Evolutionary conservation across 345 rosid genomes (phyloP).

Genomic region (Arabidopsis suecica): DNA sequence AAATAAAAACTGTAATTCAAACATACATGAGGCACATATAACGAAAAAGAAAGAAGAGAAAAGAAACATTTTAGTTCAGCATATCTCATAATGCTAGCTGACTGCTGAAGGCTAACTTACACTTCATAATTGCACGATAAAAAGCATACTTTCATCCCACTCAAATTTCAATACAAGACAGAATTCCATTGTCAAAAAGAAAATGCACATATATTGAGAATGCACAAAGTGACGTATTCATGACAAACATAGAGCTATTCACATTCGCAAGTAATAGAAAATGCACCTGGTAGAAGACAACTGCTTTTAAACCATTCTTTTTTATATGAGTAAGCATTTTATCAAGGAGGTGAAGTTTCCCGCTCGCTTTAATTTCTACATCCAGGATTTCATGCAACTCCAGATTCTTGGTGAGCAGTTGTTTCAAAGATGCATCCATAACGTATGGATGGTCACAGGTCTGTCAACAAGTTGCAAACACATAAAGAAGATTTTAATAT

Average conservation of each 20-base stretch:
- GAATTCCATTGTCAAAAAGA: slow-evolving; percentile 12
- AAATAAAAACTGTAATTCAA: slow-evolving; percentile 22
- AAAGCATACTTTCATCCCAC: slow-evolving; percentile 25
- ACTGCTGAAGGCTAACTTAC: slow-evolving; percentile 18
- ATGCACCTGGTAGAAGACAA: slow-evolving; percentile 87
- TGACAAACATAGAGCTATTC: slow-evolving; percentile 27
- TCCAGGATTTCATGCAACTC: slow-evolving; percentile 54
- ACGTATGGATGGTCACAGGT: slow-evolving; percentile 92
- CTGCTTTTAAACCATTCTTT: slow-evolving; percentile 60
- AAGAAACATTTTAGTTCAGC: slow-evolving; percentile 13
- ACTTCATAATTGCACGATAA: slow-evolving; percentile 32
- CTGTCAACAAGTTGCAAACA: slow-evolving; percentile 55
- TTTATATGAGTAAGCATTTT: slow-evolving; percentile 68
- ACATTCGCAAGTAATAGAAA: slow-evolving; percentile 23
- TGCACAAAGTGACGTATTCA: slow-evolving; percentile 16
- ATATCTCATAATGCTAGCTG: slow-evolving; percentile 21
- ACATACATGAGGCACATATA: slow-evolving; percentile 13
- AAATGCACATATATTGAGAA: slow-evolving; percentile 8
- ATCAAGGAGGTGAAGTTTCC: slow-evolving; percentile 82
- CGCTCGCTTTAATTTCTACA: slow-evolving; percentile 86
- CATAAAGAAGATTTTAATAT: slow-evolving; percentile 24
- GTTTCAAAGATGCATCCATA: slow-evolving; percentile 56
- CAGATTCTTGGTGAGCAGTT: slow-evolving; percentile 48
- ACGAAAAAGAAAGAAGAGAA: slow-evolving; percentile 11
- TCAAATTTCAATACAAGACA: slow-evolving; percentile 16